Percentiles rank a stretch among this genome's conserved stretches.
phyloP scores from a whole-genome alignment of 768 basidiomycete species.

The Amanita rubescens region DNA sequence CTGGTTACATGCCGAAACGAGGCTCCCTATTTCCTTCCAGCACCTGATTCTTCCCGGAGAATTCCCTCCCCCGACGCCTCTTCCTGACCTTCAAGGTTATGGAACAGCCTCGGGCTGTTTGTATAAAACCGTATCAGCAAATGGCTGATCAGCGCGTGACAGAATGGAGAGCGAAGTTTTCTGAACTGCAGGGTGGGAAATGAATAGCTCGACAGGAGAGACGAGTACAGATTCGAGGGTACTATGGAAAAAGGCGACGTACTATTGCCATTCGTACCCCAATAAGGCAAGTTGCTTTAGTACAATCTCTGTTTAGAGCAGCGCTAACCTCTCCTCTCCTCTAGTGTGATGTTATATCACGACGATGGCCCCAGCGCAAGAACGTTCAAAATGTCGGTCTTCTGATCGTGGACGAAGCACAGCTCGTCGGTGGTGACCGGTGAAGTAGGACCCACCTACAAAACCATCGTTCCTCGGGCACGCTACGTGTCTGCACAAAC shows the following conservation, averaged over 20 bases:
- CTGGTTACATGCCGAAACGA: slow-evolving; percentile 93
- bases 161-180: slow-evolving; percentile 88
- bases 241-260: slow-evolving; percentile 38
- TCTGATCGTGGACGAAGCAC: slow-evolving; percentile 91
- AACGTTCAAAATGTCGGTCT: slow-evolving; percentile 92
- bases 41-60: slow-evolving; percentile 96
- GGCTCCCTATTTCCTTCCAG: slow-evolving; percentile 94
- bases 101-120: slow-evolving; percentile 86
- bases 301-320: slow-evolving; percentile 1
- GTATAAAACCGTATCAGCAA: slow-evolving; percentile 94
- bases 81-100: slow-evolving; percentile 94
- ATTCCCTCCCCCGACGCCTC: slow-evolving; percentile 89
- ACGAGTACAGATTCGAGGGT: slow-evolving; percentile 85
- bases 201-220: slow-evolving; percentile 94
- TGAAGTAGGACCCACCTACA: slow-evolving; percentile 95
- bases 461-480: slow-evolving; percentile 93
- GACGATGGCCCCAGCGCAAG: slow-evolving; percentile 94
- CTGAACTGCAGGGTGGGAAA: slow-evolving; percentile 80
- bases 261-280: slow-evolving; percentile 86
- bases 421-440: slow-evolving; percentile 93
- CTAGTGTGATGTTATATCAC: slow-evolving; percentile 92
- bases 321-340: slow-evolving; percentile 7
- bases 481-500: slow-evolving; percentile 94
- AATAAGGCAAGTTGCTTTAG: slow-evolving; percentile 51
- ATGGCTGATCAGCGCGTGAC: slow-evolving; percentile 88